Evolutionary conservation across 257 asterid genomes (phyloP).

Genomic region (Solanum sejunctum): DNA sequence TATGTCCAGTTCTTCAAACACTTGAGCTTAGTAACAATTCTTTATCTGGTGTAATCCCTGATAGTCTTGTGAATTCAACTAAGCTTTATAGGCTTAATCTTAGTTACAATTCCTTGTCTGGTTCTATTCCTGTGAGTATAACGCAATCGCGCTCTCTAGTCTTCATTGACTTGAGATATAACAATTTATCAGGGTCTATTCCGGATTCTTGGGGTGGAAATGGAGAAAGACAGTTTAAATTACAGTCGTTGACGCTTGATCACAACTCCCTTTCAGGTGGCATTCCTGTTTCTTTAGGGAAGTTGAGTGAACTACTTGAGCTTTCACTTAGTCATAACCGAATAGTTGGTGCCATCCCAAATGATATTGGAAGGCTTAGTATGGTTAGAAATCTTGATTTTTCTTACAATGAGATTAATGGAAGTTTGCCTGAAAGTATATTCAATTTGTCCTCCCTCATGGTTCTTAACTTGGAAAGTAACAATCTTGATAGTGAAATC

Average conservation of each 20-base stretch:
- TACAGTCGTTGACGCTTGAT: constrained; percentile 41
- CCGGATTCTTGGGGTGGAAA: constrained; percentile 55
- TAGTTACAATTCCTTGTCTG: constrained; percentile 60
- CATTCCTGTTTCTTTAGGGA: constrained; percentile 34
- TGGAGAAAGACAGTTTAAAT: constrained; percentile 14
- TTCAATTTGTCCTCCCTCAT: constrained; percentile 24
- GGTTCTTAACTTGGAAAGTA: constrained; percentile 17
- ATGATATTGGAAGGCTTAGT: constrained; percentile 30
- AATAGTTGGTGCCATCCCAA: constrained; percentile 29
- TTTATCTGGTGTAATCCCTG: constrained; percentile 54
- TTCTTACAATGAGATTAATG: constrained; percentile 44
- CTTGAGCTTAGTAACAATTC: constrained; percentile 71
- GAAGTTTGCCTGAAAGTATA: constrained; percentile 37
- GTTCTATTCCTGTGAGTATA: constrained; percentile 39
- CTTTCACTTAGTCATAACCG: constrained; percentile 30
- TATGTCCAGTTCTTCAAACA: constrained; percentile 57
- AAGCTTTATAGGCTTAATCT: constrained; percentile 63
- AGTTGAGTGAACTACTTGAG: constrained; percentile 20
- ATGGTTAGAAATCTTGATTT: constrained; percentile 36
- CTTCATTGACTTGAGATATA: constrained; percentile 43
- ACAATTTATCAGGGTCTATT: constrained; percentile 54
- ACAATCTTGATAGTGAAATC: constrained; percentile 8
- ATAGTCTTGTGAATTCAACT: constrained; percentile 45
- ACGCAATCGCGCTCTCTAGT: constrained; percentile 39
- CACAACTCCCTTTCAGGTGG: constrained; percentile 39